These are phyloP conservation scores for Pseudopyrenochaeta lycopersici DNA, from an alignment of 2,329 filamentous ascomycete genomes.

Conservation along the genomic window DNA sequence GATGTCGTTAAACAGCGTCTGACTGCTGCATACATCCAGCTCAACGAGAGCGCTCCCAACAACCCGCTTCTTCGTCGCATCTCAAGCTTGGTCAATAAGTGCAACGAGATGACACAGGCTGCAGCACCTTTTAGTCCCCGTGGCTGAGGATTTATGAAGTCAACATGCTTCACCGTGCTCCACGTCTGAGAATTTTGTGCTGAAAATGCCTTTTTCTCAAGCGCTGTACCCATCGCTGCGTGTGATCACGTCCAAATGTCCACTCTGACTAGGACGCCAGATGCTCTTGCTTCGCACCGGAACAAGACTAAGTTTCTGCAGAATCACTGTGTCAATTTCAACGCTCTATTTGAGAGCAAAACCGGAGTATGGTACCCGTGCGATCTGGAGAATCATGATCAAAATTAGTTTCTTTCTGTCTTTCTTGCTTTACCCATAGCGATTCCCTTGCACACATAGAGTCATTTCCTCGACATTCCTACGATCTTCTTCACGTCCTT, in stretches of 20 bases:
- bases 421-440: conserved; percentile 4
- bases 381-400: background rate
- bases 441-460: conserved; percentile 8
- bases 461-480: conserved; percentile 9
- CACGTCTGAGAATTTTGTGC: conserved; percentile 25
- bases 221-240: background rate
- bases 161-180: background rate
- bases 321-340: background rate
- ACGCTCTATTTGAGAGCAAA: background rate
- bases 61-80: conserved; percentile 63
- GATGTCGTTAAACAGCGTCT: conserved; percentile 66
- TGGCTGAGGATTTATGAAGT: conserved; percentile 11
- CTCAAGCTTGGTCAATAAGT: conserved; percentile 52
- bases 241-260: background rate
- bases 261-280: no score
- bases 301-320: background rate
- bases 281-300: background rate
- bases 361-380: background rate
- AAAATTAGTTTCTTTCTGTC: background rate
- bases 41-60: conserved; percentile 62
- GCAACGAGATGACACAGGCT: conserved; percentile 43
- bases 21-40: conserved; percentile 64
- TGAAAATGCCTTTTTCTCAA: conserved; percentile 38
- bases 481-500: conserved; percentile 7
- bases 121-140: conserved; percentile 23